Evolutionary conservation across 2,329 filamentous ascomycete genomes (phyloP).

Genomic region (Diaporthe vexans): DNA sequence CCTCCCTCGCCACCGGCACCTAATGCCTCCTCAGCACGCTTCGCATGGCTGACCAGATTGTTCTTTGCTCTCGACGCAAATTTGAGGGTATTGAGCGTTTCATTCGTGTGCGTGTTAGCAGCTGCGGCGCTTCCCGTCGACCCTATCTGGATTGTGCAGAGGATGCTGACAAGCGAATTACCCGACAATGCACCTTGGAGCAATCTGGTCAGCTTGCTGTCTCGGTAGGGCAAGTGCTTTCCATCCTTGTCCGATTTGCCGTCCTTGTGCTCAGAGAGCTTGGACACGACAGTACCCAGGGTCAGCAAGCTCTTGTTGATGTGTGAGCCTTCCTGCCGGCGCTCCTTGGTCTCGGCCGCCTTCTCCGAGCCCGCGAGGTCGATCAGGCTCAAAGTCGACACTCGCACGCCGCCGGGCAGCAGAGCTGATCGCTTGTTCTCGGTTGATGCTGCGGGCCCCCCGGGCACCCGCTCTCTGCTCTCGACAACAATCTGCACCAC

Average conservation of each 20-base stretch:
- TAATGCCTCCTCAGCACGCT: constrained; percentile 91
- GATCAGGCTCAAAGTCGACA: constrained; percentile 95
- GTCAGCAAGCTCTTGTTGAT: constrained; percentile 99
- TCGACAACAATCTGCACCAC: constrained; percentile 99
- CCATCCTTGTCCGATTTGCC: constrained; percentile 84
- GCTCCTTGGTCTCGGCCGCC: constrained; percentile 94
- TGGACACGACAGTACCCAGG: constrained; percentile 93
- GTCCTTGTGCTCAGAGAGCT: constrained; percentile 88
- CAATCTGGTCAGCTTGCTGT: constrained; percentile 95
- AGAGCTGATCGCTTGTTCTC: constrained; percentile 79
- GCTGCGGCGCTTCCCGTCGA: constrained; percentile 78
- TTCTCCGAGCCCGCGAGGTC: constrained; percentile 97
- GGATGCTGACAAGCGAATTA: constrained; percentile 94
- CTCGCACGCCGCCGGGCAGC: constrained; percentile 88
- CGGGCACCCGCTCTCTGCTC: constrained; percentile 86
- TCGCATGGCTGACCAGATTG: constrained; percentile 96
- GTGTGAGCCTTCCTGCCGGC: constrained; percentile 93
- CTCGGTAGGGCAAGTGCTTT: constrained; percentile 95
- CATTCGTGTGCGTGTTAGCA: constrained; percentile 81
- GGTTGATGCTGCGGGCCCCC: constrained; percentile 53
- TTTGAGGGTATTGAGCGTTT: constrained; percentile 96
- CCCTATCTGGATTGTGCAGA: constrained; percentile 96
- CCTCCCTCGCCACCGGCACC: constrained; percentile 86
- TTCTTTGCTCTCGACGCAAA: constrained; percentile 98
- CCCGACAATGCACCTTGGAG: constrained; percentile 94